Percentiles rank a stretch among this genome's conserved stretches.
Evolutionary conservation across 495 filamentous ascomycete species (phyloP).

Genomic region (Xylaria cubensis): DNA sequence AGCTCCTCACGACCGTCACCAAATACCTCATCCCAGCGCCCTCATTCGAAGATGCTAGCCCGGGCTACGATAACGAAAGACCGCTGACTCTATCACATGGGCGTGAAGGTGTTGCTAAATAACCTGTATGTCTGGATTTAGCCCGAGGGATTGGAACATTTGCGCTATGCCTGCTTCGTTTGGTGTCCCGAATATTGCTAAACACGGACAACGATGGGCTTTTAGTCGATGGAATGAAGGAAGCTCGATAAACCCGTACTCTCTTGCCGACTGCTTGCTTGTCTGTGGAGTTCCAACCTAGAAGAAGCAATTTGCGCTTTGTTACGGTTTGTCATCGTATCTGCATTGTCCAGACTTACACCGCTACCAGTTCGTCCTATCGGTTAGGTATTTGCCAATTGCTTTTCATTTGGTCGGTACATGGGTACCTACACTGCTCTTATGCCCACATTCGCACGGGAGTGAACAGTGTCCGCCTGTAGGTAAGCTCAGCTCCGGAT

Average conservation of each 20-base stretch:
- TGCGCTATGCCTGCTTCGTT: constrained; percentile 16
- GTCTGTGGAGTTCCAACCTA: constrained; percentile 21
- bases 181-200: not conserved
- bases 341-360: constrained; percentile 24
- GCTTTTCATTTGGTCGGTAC: constrained; percentile 25
- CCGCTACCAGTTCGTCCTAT: constrained; percentile 19
- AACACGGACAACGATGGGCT: not conserved
- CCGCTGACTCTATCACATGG: constrained; percentile 33
- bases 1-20: constrained; percentile 31
- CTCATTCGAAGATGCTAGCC: constrained; percentile 29
- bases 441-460: constrained; percentile 13
- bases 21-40: constrained; percentile 43
- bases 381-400: constrained; percentile 26
- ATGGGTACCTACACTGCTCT: not conserved
- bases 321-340: constrained; percentile 12
- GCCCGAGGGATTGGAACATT: constrained; percentile 4
- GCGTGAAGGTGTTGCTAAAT: constrained; percentile 12
- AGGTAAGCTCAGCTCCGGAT: constrained; percentile 27
- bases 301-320: constrained; percentile 27
- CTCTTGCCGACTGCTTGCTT: not conserved
- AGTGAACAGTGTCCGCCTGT: constrained; percentile 25
- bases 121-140: constrained; percentile 8
- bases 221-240: not conserved
- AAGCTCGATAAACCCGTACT: constrained; percentile 4
- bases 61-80: constrained; percentile 13